Evolutionary conservation across 2,329 filamentous ascomycete genomes (phyloP), one percentile per base, ranked within the genome.

Genomic region (Pseudogymnoascus sp.): DNA sequence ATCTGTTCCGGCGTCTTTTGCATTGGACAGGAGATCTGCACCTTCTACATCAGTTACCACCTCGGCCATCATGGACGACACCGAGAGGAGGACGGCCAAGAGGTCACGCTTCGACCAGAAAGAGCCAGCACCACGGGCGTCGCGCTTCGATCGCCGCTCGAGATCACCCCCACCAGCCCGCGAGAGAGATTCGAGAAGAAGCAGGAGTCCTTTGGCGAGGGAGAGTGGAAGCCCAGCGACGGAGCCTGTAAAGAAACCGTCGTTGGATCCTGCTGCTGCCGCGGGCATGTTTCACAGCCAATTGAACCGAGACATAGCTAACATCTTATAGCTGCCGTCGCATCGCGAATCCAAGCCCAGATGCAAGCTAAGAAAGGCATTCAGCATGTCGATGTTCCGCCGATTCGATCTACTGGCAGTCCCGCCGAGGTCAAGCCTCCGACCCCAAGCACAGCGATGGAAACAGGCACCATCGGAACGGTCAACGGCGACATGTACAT

Each of bases 101-200:
- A 88, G 91, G 64, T 96, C 91, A 71, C 91, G 93, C 74, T 97
- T 97, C 75, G 93, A 97, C 73, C 90, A 95, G 74, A 94, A 86
- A 54, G 90, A 93, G 72, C 86, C 89, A 5, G 90, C 94, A 70
- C 85, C 88, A 62, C 81, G 86, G 67, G 71, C 82, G 43, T 95
- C 91, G 58, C 85, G 92, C 72, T 97, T 96, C 75, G 93, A 97
- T 76, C 86, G 92, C 69, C 88, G 94, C 69, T 97, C 94, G 62
- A 88, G 91, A 66, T 96, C 91, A 32, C 91, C 91, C 20, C 82
- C 84, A 25, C 75, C 77, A 62, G 75, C 80, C 25, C 81, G 84
- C 69, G 83, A 86, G 67, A 79, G 84, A 25, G 90, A 95, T 64
- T 76, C 83, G 50, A 78, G 81, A 67, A 91, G 90, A 68, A 89